Conservation (phyloP, 345 rosid genomes). For the Gossypium australe region DNA sequence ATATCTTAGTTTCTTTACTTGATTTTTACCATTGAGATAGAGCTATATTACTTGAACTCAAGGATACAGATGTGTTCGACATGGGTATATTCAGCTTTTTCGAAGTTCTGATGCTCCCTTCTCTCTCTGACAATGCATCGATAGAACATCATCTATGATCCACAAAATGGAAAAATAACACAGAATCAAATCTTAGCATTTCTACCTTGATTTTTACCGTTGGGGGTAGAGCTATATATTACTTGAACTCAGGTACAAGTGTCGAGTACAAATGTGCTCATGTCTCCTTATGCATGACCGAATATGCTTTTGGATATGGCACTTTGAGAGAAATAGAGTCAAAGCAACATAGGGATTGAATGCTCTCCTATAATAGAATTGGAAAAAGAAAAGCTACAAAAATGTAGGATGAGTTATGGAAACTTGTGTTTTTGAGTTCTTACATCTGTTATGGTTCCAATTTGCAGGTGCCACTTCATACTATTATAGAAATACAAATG, state of each 20-base stretch:
- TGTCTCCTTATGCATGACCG: neutral
- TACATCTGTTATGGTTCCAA: neutral
- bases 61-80: too few species aligned
- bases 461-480: slow-evolving; percentile 92
- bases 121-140: neutral
- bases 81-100: too few species aligned
- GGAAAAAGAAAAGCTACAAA: neutral
- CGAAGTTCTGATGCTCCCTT: neutral
- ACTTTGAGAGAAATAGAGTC: too few species aligned
- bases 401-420: neutral
- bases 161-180: neutral
- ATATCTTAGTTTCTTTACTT: too few species aligned
- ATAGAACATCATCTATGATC: neutral
- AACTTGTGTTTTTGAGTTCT: neutral
- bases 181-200: neutral
- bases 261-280: neutral
- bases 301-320: neutral
- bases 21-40: too few species aligned
- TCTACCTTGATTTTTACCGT: neutral
- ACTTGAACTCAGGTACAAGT: neutral
- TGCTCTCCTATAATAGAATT: neutral
- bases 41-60: too few species aligned
- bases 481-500: slow-evolving; percentile 99
- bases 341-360: too few species aligned
- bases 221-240: neutral